phyloP scores from a whole-genome alignment of 768 basidiomycete species.

The Daedalea quercina region DNA sequence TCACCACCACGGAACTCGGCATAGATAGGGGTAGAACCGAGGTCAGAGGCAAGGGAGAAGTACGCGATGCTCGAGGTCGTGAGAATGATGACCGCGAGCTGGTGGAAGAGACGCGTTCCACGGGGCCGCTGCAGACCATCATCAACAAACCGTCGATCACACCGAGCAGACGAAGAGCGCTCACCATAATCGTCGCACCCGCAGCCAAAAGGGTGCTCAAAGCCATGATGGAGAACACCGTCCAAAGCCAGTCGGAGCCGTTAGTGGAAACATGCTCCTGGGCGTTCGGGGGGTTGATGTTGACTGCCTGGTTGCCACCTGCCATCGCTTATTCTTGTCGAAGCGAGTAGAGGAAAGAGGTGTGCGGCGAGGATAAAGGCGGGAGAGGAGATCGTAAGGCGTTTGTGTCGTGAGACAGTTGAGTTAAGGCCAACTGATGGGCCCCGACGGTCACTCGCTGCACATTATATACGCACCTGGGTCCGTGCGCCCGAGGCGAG shows the following conservation, averaged over 20 bases:
- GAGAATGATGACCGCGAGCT: constrained; percentile 41
- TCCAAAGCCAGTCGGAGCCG: constrained; percentile 45
- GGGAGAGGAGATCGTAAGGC: background rate
- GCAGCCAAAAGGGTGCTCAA: constrained; percentile 29
- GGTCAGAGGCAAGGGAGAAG: constrained; percentile 51
- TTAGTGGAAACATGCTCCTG: constrained; percentile 30
- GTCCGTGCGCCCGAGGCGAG: background rate
- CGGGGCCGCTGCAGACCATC: constrained; percentile 23
- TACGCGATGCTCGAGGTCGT: constrained; percentile 40
- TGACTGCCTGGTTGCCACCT: constrained; percentile 19
- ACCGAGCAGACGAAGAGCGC: constrained; percentile 1
- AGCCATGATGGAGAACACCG: constrained; percentile 42
- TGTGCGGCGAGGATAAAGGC: too few relatives aligned
- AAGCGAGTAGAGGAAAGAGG: background rate
- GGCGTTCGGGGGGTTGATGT: constrained; percentile 23
- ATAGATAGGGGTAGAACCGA: constrained; percentile 40
- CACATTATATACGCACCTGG: background rate
- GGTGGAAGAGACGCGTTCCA: constrained; percentile 44
- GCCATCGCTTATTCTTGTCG: constrained; percentile 6
- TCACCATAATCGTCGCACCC: constrained; percentile 27
- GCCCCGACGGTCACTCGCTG: background rate
- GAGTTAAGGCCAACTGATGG: background rate
- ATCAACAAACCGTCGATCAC: background rate
- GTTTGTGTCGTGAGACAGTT: background rate
- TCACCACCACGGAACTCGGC: constrained; percentile 33